These are phyloP conservation scores for Ceratocystis ficicola DNA, from an alignment of 2,329 filamentous ascomycete species.

Conservation along the genomic window DNA sequence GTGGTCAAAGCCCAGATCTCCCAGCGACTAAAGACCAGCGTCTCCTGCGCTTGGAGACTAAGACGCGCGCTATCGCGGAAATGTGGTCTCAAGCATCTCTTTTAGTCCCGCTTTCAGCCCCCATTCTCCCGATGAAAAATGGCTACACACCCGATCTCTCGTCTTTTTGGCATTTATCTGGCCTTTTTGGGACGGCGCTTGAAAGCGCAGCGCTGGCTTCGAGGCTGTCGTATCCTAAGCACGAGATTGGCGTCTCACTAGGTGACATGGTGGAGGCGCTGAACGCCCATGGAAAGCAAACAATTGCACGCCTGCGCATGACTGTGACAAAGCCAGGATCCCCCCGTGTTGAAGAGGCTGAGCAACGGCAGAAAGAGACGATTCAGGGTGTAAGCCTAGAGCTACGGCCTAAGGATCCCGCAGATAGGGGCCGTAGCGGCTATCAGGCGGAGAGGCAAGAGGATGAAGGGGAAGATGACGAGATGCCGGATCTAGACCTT, in stretches of 20 bases:
- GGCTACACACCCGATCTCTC: slow-evolving; percentile 39
- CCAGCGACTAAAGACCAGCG: slow-evolving; percentile 7
- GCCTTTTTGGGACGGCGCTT: slow-evolving; percentile 60
- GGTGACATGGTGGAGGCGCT: slow-evolving; percentile 53
- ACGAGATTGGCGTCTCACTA: slow-evolving; percentile 38
- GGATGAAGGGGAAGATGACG: slow-evolving; percentile 25
- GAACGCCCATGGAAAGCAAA: slow-evolving; percentile 66
- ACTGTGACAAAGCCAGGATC: slow-evolving; percentile 33
- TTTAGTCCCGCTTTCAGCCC: slow-evolving; percentile 60
- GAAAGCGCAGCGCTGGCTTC: slow-evolving; percentile 71
- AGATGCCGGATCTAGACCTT: slow-evolving; percentile 25
- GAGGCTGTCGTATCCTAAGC: slow-evolving; percentile 44
- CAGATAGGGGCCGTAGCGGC: neutral
- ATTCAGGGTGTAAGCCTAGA: neutral
- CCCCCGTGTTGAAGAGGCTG: neutral
- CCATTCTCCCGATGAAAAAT: slow-evolving; percentile 41
- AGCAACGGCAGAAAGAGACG: slow-evolving; percentile 4
- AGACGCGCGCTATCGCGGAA: slow-evolving; percentile 57
- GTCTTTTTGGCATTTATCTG: slow-evolving; percentile 71
- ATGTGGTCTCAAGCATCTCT: slow-evolving; percentile 61
- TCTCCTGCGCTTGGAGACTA: slow-evolving; percentile 56
- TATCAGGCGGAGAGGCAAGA: slow-evolving; percentile 7
- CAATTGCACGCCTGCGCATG: slow-evolving; percentile 62
- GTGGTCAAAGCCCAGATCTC: slow-evolving; percentile 47
- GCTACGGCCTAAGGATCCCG: neutral